Percentiles rank a stretch among this genome's conserved stretches.
These are phyloP conservation scores for Exophiala viscosa DNA, from an alignment of 2,329 filamentous ascomycete species.

Conservation along the genomic window DNA sequence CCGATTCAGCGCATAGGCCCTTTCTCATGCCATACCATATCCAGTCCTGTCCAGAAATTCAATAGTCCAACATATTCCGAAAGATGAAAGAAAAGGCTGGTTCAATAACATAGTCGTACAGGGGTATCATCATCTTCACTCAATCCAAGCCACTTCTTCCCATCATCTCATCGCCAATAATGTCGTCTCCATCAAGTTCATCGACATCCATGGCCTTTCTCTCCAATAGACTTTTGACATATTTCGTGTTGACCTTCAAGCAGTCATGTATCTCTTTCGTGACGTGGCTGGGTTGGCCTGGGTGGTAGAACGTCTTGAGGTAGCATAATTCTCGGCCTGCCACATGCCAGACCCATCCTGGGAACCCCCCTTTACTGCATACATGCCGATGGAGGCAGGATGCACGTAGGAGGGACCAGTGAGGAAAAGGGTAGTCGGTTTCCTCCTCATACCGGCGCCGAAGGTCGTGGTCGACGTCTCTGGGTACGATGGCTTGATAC, in stretches of 20 bases:
- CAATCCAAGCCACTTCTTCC: conserved; percentile 1
- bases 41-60: conserved; percentile 9
- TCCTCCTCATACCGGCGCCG: conserved; percentile 31
- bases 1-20: neutral
- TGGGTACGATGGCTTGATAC: conserved; percentile 33
- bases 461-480: conserved; percentile 33
- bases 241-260: conserved; percentile 21
- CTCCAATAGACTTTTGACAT: conserved; percentile 9
- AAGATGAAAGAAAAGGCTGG: neutral
- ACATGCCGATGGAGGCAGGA: conserved; percentile 35
- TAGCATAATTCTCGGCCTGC: conserved; percentile 29
- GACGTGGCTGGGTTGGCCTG: conserved; percentile 5
- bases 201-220: conserved; percentile 4
- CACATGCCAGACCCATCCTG: conserved; percentile 17
- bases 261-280: conserved; percentile 6
- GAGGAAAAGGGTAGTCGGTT: conserved; percentile 28
- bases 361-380: neutral
- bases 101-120: neutral
- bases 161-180: conserved; percentile 3
- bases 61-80: neutral
- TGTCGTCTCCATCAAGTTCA: conserved; percentile 12
- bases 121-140: conserved; percentile 13
- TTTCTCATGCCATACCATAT: neutral
- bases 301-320: conserved; percentile 29
- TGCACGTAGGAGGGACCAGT: conserved; percentile 36